Percentiles rank a stretch among this genome's conserved stretches.
Conservation (phyloP, 306 rosid genomes). For the Cicer yamashitae region DNA sequence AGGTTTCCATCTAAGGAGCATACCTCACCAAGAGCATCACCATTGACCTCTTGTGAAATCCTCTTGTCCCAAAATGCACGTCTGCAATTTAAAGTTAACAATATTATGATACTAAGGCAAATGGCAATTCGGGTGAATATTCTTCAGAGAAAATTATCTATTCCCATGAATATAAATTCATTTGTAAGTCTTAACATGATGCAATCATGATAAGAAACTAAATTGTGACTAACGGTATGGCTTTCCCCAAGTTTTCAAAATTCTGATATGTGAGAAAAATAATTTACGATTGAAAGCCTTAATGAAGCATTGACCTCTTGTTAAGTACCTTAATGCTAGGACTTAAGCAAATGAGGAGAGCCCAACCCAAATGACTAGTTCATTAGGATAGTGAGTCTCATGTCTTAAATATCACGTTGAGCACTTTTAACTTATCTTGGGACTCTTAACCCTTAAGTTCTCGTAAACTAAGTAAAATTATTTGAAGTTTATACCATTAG, state of each 20-base stretch:
- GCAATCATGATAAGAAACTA: neutral
- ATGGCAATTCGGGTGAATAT: neutral
- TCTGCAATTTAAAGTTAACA: slow-evolving; percentile 26
- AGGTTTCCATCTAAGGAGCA: neutral
- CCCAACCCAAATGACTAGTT: no score
- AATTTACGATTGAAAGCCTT: no score
- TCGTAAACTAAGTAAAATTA: no score
- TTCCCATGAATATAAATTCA: neutral
- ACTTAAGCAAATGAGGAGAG: no score
- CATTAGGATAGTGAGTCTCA: no score
- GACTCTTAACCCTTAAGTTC: neutral
- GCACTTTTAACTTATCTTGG: no score
- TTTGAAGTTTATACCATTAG: no score
- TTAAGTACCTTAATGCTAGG: no score
- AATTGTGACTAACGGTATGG: neutral
- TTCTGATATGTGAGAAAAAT: neutral
- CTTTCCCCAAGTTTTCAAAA: neutral
- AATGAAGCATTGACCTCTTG: no score
- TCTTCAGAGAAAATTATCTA: neutral
- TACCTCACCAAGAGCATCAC: slow-evolving; percentile 56
- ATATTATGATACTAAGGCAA: neutral
- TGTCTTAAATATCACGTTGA: no score
- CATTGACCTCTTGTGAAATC: slow-evolving; percentile 54
- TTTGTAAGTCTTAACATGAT: neutral
- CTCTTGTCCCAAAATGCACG: slow-evolving; percentile 59